Evolutionary conservation across 2,329 filamentous ascomycete genomes (phyloP).

Genomic region (Aspergillus cejpii): DNA sequence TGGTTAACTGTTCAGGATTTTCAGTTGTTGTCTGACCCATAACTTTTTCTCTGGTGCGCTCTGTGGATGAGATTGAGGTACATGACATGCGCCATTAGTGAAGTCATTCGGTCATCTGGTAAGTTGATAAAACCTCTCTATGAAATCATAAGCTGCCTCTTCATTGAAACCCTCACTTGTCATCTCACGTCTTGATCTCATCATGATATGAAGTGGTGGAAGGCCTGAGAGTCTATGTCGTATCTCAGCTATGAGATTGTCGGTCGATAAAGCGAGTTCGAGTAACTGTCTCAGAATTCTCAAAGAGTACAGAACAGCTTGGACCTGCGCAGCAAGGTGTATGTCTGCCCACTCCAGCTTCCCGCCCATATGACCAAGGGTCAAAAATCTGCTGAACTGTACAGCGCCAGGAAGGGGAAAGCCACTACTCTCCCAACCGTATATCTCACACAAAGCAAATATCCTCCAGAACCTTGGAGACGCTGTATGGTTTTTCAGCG

Average conservation of each 20-base stretch:
- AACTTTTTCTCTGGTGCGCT: too few relatives aligned
- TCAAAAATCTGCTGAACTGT: conserved; percentile 26
- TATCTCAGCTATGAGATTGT: conserved; percentile 9
- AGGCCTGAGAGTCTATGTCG: conserved; percentile 21
- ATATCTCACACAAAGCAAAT: conserved; percentile 32
- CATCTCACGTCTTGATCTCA: conserved; percentile 23
- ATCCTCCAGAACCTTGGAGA: conserved; percentile 28
- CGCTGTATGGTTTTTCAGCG: conserved; percentile 8
- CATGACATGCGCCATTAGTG: too few relatives aligned
- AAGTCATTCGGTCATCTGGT: background rate
- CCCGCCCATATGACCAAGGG: conserved; percentile 26
- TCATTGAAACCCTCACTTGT: conserved; percentile 3
- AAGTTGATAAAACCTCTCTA: conserved; percentile 3
- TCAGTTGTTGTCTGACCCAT: too few relatives aligned
- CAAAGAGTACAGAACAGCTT: conserved; percentile 57
- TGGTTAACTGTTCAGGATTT: too few relatives aligned
- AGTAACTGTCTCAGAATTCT: conserved; percentile 53
- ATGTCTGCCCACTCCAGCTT: conserved; percentile 51
- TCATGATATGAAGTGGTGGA: conserved; percentile 26
- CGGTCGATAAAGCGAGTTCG: conserved; percentile 25
- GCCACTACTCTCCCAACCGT: conserved; percentile 11
- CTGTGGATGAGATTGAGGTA: too few relatives aligned
- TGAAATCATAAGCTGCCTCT: conserved; percentile 8
- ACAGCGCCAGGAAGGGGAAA: conserved; percentile 13
- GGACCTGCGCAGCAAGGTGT: conserved; percentile 56